Base-by-base conservation (phyloP, 129 eudicot species). In the Flaveria robusta region DNA sequence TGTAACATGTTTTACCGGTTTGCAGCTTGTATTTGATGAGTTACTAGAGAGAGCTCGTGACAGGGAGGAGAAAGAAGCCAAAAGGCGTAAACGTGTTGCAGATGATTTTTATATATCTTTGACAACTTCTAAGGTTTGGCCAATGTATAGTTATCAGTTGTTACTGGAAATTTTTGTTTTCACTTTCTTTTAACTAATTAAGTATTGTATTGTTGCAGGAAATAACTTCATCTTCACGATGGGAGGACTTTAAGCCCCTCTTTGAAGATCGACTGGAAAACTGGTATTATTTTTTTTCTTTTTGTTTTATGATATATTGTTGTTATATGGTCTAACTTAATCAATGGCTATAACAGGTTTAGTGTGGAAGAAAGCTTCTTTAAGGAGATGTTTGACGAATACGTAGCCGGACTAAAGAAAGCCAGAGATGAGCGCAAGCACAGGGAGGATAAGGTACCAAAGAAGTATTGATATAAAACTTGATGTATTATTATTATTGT, bases 11-110 rank as follows among this genome's bases (percentile, higher is more conserved):
- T 64, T 47, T 74, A 26, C 72, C 45, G 34, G 46, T 63, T 85
- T 79, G 52, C 87, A 94, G 98, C 88, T 87, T 76, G 77, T 89
- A 70, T 89, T 84, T 87, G 97, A 91, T 22, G 98, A 89, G 82
- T 75, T 94, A 56, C 75, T 77, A 76, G 96, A 87, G 83, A 85
- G 83, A 81, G 92, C 78, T 43, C 85, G 82, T 55, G 98, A 86
- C 74, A 91, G 80, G 79, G 98, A 94, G 78, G 98, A 89, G 76
- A 94, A 94, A 77, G 98, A 94, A 86, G 86, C 87, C 52, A 94
- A 91, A 86, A 91, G 74, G 85, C 97, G 93, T 70, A 88, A 89
- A 82, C 98, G 96, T 77, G 86, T 85, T 64, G 88, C 85, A 31
- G 97, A 94, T 27, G 93, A 89, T 62, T 84, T 91, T 27, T 86